Evolutionary conservation across 2,329 filamentous ascomycete species (phyloP).

Genomic region (Pyricularia sp.): DNA sequence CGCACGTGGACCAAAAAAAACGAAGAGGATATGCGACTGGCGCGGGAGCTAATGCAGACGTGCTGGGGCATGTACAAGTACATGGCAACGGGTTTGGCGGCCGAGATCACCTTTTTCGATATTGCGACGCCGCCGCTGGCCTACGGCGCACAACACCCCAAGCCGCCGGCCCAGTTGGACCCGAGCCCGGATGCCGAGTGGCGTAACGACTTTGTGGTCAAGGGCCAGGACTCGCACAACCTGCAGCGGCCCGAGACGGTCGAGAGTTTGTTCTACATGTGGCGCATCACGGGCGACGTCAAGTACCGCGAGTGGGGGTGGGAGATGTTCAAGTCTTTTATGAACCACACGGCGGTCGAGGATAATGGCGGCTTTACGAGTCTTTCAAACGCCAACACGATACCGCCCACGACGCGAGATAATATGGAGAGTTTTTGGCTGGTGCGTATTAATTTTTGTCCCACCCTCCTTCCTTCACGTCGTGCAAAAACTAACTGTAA

Average conservation of each 20-base stretch:
- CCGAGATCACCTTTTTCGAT: conserved; percentile 88
- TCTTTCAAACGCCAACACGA: conserved; percentile 56
- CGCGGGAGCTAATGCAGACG: conserved; percentile 84
- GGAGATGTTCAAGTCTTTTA: conserved; percentile 93
- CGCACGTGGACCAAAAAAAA: conserved; percentile 63
- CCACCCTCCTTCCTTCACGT: not conserved
- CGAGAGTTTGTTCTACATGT: conserved; percentile 97
- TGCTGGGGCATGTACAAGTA: conserved; percentile 97
- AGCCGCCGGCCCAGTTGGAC: conserved; percentile 37
- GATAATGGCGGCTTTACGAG: conserved; percentile 74
- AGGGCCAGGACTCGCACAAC: conserved; percentile 77
- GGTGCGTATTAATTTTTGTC: conserved; percentile 34
- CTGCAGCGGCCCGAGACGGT: conserved; percentile 91
- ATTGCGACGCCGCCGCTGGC: conserved; percentile 55
- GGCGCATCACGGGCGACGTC: conserved; percentile 84
- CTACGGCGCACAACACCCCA: conserved; percentile 38
- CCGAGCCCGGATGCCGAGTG: conserved; percentile 44
- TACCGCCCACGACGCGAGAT: conserved; percentile 60
- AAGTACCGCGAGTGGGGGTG: conserved; percentile 94
- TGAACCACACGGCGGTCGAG: conserved; percentile 68
- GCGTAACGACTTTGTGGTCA: conserved; percentile 68
- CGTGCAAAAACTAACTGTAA: not conserved
- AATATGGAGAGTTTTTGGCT: conserved; percentile 99
- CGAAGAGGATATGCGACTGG: conserved; percentile 77
- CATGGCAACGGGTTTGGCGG: conserved; percentile 81